Base-by-base conservation (phyloP, 306 rosid genomes). In the Quercus gilva region DNA sequence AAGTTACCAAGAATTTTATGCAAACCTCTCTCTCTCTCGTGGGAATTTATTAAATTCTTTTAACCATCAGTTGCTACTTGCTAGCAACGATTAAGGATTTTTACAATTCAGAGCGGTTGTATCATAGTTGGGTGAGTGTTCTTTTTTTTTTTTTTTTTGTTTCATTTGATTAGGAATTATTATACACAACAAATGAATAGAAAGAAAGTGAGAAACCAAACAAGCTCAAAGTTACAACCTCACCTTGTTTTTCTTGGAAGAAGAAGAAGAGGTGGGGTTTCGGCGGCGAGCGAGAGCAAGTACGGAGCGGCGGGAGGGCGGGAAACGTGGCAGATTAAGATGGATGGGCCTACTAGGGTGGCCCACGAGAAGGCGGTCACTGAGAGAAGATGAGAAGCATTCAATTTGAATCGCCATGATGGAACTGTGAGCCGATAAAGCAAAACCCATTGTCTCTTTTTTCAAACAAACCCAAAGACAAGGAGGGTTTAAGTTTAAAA, bases 161-260 rank as follows among this genome's bases (percentile, higher is more conserved):
- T n/a, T 8, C 45, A 37, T 37, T 37, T 37, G 45, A 37, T 37
- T 37, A 37, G 2, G 45, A 37, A 37, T 37, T 37, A 37, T 37
- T 37, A 7, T 37, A 37, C 45, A 37, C 45, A 7, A 8, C 45
- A 37, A 37, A 37, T 37, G 45, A 37, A 2, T 37, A 37, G 45
- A 37, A 37, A 37, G 45, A 37, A 37, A 8, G 11, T 7, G 45
- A 37, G 45, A 2, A 25, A 28, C 13, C 6, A 5, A 52, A 18
- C 9, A 29, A 60, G 56, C 7, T 52, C 18, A 33, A 33, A 33
- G 37, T 35, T 6, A 35, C 41, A 35, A 37, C 0, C 45, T 7
- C 45, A 37, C 99, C 97, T 90, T 87, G 79, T 55, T 88, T 55
- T 85, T 85, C 67, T 83, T 88, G 78, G 87, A 72, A 82, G 92